Conservation (phyloP, 1,284 basidiomycete species). For the Pseudozyma sp. region DNA sequence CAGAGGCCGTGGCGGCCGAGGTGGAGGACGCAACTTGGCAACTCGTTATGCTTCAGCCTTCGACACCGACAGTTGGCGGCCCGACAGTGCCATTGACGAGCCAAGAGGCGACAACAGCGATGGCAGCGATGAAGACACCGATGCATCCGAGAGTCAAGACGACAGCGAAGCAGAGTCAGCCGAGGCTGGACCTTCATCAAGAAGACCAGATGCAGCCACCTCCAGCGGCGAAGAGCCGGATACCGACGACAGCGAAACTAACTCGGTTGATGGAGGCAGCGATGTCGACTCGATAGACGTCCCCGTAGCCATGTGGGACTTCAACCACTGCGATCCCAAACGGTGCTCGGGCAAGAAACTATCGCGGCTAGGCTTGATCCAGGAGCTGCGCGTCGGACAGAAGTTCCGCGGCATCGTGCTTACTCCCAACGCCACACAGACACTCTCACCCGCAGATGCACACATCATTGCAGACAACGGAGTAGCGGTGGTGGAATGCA, state of each 20-base stretch:
- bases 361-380: constrained; percentile 84
- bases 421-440: constrained; percentile 87
- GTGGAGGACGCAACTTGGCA: constrained; percentile 34
- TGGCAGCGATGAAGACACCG: constrained; percentile 5
- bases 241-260: constrained; percentile 29
- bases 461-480: constrained; percentile 82
- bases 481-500: constrained; percentile 95
- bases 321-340: constrained; percentile 94
- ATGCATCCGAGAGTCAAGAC: constrained; percentile 9
- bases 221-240: constrained; percentile 16
- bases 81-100: constrained; percentile 51
- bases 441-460: constrained; percentile 85
- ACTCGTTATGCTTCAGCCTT: constrained; percentile 40
- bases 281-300: constrained; percentile 47
- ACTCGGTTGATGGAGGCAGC: constrained; percentile 44
- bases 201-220: constrained; percentile 8
- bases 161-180: constrained; percentile 18
- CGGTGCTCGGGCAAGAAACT: constrained; percentile 96
- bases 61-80: constrained; percentile 45
- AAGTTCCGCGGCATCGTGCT: constrained; percentile 91
- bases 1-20: constrained; percentile 35
- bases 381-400: constrained; percentile 83
- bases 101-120: constrained; percentile 16
- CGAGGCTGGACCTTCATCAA: constrained; percentile 17
- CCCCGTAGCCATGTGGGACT: constrained; percentile 74